Evolutionary conservation across 495 filamentous ascomycete species (phyloP), one percentile per base, ranked within the genome.

Genomic region (Penicillium manginii): DNA sequence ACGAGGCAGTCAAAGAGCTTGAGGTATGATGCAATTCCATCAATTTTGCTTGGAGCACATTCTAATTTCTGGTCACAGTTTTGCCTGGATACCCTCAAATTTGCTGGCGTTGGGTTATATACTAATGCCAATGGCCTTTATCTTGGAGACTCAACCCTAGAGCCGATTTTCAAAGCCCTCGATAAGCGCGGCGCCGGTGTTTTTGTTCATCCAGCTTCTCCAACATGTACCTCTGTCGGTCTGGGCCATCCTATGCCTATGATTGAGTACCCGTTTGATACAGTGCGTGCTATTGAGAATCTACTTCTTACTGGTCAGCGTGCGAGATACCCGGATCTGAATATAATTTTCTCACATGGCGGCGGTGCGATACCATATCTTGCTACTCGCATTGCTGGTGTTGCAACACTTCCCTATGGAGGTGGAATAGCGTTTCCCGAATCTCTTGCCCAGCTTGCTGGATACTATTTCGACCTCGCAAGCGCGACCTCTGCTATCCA

Each of bases 231-330:
- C 53, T 61, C 59, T 60, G 42, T 70, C 63, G 52, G 63, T 55
- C 2, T 64, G 67, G 61, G 54, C 33, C 76, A 78, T 50, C 76
- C 78, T 5, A 62, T 71, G 18, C 84, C 84, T 4, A 70, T 83
- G 63, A 73, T 81, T n/a, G 82, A 85, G 62, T 86, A 82, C 65
- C 69, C 83, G 10, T 83, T 86, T 64, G 83, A 85, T 33, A 81
- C 75, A 6, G 75, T 78, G 9, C 73, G 81, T 7, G 73, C 72
- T 2, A 69, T 84, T 1, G 70, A 72, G 55, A 79, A 83, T 50
- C 66, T 86, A 23, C 75, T 85, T 46, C 42, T 81, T 9, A 73
- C 68, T 4, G 80, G 81, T 5, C 80, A 80, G 10, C 68, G 79
- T 4, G 58, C 66, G 0, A 61, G 68, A 0, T 78, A 70, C 62